phyloP scores from a whole-genome alignment of 179 eudicot genomes.

The Actinidia polygama region DNA sequence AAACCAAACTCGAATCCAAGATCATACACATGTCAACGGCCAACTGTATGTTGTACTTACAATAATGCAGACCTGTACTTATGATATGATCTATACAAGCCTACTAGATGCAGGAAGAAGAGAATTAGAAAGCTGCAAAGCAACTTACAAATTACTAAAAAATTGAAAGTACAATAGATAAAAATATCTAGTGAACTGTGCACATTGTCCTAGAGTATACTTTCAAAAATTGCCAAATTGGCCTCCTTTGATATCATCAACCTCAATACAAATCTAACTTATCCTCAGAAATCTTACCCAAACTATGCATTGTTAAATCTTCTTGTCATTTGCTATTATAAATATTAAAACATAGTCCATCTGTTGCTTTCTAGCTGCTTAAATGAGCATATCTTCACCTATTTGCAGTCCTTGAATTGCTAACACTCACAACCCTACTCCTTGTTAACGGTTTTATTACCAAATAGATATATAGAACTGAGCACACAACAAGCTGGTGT shows the following conservation, averaged over 20 bases:
- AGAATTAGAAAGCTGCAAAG: no score
- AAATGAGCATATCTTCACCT: neutral
- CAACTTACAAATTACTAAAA: no score
- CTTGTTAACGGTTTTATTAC: neutral
- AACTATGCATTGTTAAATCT: neutral
- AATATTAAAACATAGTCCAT: neutral
- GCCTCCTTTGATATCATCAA: neutral
- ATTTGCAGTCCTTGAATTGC: conserved; percentile 1
- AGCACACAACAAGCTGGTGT: neutral
- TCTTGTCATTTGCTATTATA: neutral
- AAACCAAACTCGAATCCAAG: neutral
- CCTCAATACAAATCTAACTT: neutral
- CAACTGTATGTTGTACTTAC: neutral
- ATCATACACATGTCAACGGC: neutral
- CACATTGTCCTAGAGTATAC: neutral
- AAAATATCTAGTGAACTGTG: neutral
- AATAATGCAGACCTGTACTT: neutral
- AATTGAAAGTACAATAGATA: no score
- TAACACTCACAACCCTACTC: neutral
- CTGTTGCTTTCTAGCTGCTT: neutral
- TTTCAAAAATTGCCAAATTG: neutral
- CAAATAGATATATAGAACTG: neutral
- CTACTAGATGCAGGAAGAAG: neutral
- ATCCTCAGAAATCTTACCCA: neutral
- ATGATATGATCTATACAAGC: neutral